Evolutionary conservation across 164 flowering plant genomes (phyloP).

Genomic region (Magnolia officinalis): DNA sequence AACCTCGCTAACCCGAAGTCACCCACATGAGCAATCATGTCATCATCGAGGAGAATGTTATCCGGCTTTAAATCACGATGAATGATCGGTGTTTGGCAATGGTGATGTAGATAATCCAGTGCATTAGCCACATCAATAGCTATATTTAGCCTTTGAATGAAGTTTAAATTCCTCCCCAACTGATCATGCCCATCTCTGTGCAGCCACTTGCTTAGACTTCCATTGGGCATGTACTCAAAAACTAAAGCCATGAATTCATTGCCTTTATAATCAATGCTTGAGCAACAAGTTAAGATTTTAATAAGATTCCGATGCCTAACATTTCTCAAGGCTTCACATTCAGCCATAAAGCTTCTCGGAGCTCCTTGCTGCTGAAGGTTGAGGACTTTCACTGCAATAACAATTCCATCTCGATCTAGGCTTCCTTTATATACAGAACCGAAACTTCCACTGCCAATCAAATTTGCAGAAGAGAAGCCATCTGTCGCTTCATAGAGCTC

Average conservation of each 20-base stretch:
- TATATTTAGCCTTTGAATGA: constrained; percentile 5
- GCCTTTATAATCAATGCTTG: background rate
- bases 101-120: constrained; percentile 9
- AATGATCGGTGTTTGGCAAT: constrained; percentile 12
- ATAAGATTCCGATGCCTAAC: constrained; percentile 10
- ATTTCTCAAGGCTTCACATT: constrained; percentile 7
- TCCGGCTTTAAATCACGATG: constrained; percentile 28
- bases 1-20: background rate
- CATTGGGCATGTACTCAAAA: constrained; percentile 9
- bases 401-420: background rate
- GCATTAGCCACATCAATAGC: background rate
- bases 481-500: constrained; percentile 4
- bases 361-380: constrained; percentile 8
- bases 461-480: background rate
- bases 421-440: background rate
- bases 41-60: constrained; percentile 22
- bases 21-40: constrained; percentile 17
- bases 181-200: background rate
- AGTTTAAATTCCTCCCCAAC: background rate
- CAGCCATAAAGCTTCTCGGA: constrained; percentile 9
- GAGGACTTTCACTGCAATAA: constrained; percentile 10
- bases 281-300: background rate
- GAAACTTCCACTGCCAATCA: constrained; percentile 3
- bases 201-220: constrained; percentile 9
- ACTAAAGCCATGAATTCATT: constrained; percentile 5